Percentiles rank a stretch among this genome's conserved stretches.
phyloP scores from a whole-genome alignment of 441 rosid genomes.

The Pelargonium fulgidum region DNA sequence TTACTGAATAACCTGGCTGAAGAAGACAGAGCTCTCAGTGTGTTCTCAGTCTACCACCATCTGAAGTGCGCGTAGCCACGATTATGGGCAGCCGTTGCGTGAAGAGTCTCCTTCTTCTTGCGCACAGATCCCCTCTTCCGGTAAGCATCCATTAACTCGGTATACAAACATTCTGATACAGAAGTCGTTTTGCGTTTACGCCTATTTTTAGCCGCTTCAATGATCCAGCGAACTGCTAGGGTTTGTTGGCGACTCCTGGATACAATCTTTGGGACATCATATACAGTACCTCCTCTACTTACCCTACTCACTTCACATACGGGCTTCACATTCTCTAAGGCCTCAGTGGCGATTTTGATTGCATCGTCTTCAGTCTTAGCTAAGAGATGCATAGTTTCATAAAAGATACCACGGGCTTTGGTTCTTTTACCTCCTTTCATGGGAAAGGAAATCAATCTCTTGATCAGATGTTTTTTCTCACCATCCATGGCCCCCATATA shows the following conservation, averaged over 20 bases:
- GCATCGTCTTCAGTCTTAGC: conserved; percentile 7
- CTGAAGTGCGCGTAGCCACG: not conserved
- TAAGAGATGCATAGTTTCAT: conserved; percentile 7
- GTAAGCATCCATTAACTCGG: not conserved
- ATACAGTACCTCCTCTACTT: conserved; percentile 8
- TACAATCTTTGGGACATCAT: conserved; percentile 17
- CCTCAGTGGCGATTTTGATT: not conserved
- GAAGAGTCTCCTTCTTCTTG: conserved; percentile 16
- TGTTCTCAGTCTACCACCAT: conserved; percentile 3
- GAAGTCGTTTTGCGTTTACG: not conserved
- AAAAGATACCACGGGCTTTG: conserved; percentile 8
- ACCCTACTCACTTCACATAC: conserved; percentile 12
- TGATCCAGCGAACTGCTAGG: conserved; percentile 10
- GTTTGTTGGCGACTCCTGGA: conserved; percentile 16
- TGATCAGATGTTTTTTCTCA: not conserved
- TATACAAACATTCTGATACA: not conserved
- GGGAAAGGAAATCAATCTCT: not conserved
- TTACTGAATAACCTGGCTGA: not conserved
- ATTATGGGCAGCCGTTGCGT: not conserved
- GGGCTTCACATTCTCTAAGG: conserved; percentile 8
- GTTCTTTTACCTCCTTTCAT: conserved; percentile 11
- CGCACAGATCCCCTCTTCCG: conserved; percentile 4
- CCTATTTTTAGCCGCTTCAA: conserved; percentile 12
- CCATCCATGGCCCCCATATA: conserved; percentile 4
- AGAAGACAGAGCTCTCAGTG: no score